Base-by-base conservation (phyloP, 2,329 filamentous ascomycete species). In the Colletotrichum aenigma region DNA sequence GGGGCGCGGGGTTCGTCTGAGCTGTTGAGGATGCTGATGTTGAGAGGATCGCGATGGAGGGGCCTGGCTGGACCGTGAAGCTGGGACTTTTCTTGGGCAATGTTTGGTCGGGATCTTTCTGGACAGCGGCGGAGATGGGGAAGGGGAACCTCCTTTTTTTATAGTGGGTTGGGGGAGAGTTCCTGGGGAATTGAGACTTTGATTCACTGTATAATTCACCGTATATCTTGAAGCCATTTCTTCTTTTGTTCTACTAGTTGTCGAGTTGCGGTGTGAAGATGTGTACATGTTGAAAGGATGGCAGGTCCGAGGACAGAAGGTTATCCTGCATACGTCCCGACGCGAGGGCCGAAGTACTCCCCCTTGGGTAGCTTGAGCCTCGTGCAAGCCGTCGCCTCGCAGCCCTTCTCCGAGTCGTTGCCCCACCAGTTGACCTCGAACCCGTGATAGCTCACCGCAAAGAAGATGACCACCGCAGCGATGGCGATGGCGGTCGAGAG, bases 401-500 rank as follows among this genome's bases (percentile, higher is more conserved):
- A 74, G 7, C 71, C 74, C 21, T 55, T 76, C 38, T 74, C 60
- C 7, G 74, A 38, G 38, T 32, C 75, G 38, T 82, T 82, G 2
- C 81, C 81, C 81, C 81, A 82, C 81, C 82, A 83, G 18, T 78
- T 72, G 18, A 83, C 69, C 16, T 70, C 74, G 6, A 77, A 76
- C 0, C 78, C 78, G 52, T 79, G 75, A 36, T 79, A 81, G 7
- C 78, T 78, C 21, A 82, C 76, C 4, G 80, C 81, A 38, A 83
- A 83, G 74, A 82, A 82, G 43, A 81, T 81, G 30, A 84, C 75
- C 8, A 84, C 77, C 4, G 78, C 83, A 13, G 80, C 81, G 18
- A 84, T 75, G 32, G 83, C 83, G 9, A 84, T 79, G 3, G 79
- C 82, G 10, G 78, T 81, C 4, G 78, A 80, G 24, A 84, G 78